phyloP scores from a whole-genome alignment of 371 early-diverging fungal species.

The Mycotypha africana region DNA sequence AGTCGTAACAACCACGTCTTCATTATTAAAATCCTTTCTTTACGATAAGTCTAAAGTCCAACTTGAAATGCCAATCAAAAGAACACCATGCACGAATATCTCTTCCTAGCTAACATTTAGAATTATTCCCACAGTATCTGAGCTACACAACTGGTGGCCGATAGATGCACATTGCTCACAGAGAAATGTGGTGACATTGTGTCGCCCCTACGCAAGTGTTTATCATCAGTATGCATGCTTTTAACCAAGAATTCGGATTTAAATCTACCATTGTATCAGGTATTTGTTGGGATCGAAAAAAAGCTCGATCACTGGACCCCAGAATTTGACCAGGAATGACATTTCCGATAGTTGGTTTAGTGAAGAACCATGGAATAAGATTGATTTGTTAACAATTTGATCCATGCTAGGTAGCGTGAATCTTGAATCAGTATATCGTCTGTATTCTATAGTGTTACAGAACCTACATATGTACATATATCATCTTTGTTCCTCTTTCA shows the following conservation, averaged over 20 bases:
- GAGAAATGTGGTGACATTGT: constrained; percentile 9
- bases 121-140: too few relatives aligned
- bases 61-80: constrained; percentile 2
- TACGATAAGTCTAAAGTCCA: constrained; percentile 12
- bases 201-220: constrained; percentile 10
- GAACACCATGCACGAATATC: too few relatives aligned
- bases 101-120: too few relatives aligned
- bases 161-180: too few relatives aligned
- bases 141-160: too few relatives aligned
- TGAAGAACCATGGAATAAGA: constrained; percentile 7
- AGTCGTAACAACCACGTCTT: constrained; percentile 6
- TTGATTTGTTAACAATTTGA: constrained; percentile 7
- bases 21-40: constrained; percentile 5
- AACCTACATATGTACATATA: constrained; percentile 17
- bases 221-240: constrained; percentile 5
- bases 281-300: constrained; percentile 12
- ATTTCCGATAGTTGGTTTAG: constrained; percentile 8
- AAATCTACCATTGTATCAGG: constrained; percentile 12
- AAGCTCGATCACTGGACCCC: constrained; percentile 10
- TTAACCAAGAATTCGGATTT: constrained; percentile 8
- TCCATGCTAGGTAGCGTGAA: constrained; percentile 5
- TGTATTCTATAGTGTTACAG: constrained; percentile 8
- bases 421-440: constrained; percentile 8
- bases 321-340: constrained; percentile 12
- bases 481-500: constrained; percentile 4